Evolutionary conservation across 2,329 filamentous ascomycete species (phyloP).

Genomic region (Penicillium sp.): DNA sequence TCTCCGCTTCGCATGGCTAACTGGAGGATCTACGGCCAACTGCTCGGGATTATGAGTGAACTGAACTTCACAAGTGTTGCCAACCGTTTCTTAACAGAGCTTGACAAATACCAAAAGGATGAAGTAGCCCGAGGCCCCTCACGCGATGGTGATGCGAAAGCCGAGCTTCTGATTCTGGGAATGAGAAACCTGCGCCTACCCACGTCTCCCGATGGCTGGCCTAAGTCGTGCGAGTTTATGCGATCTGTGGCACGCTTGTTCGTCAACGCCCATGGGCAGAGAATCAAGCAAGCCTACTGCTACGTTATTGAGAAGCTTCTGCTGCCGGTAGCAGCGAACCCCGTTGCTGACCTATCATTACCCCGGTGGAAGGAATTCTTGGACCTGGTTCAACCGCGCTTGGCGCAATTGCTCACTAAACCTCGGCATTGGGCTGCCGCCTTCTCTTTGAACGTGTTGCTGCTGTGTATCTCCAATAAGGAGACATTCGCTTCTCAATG

Average conservation of each 20-base stretch:
- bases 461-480: constrained; percentile 83
- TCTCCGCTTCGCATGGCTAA: constrained; percentile 88
- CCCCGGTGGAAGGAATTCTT: constrained; percentile 88
- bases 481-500: constrained; percentile 85
- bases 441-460: constrained; percentile 82
- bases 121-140: constrained; percentile 51
- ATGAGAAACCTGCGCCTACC: constrained; percentile 88
- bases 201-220: constrained; percentile 73
- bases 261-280: constrained; percentile 79
- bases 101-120: constrained; percentile 77
- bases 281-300: constrained; percentile 92
- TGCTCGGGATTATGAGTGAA: constrained; percentile 94
- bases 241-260: constrained; percentile 79
- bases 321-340: constrained; percentile 81
- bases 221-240: constrained; percentile 87
- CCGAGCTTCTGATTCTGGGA: constrained; percentile 83
- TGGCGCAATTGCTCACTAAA: constrained; percentile 84
- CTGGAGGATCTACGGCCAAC: constrained; percentile 89
- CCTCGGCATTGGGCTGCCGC: constrained; percentile 88
- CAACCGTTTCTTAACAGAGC: constrained; percentile 76
- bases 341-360: constrained; percentile 73
- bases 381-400: constrained; percentile 71
- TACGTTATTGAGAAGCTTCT: constrained; percentile 85
- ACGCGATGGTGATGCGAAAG: constrained; percentile 73
- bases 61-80: constrained; percentile 86